These are phyloP conservation scores for Termitomyces sp. DNA, from an alignment of 768 basidiomycete genomes.

Conservation along the genomic window DNA sequence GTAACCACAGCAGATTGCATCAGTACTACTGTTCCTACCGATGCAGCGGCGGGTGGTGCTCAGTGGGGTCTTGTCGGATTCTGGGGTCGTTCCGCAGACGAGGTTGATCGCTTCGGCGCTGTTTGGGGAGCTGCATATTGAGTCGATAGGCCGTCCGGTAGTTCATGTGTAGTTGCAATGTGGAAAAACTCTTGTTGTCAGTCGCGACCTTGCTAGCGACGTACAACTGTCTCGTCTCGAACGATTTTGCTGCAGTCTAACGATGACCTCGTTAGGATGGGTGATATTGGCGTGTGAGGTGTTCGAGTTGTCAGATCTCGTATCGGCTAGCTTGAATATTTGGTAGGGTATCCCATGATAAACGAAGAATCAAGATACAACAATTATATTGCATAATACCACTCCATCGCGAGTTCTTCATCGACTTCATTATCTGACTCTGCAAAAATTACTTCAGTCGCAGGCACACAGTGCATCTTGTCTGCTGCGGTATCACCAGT, in stretches of 20 bases:
- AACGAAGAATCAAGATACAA: neutral
- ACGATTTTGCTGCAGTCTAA: no score
- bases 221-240: no score
- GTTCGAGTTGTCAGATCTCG: neutral
- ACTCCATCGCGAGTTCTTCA: neutral
- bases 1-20: conserved; percentile 24
- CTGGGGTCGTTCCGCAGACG: conserved; percentile 28
- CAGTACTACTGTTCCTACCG: conserved; percentile 23
- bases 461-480: no score
- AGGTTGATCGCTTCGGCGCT: conserved; percentile 26
- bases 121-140: conserved; percentile 29
- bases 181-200: neutral
- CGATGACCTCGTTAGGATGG: no score
- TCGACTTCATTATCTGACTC: neutral
- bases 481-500: neutral
- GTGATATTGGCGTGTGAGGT: no score
- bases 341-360: neutral
- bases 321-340: neutral
- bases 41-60: conserved; percentile 21
- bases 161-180: neutral
- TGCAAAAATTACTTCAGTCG: no score
- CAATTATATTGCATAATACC: neutral
- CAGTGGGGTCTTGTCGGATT: conserved; percentile 29
- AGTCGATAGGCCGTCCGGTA: neutral
- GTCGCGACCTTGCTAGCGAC: no score